phyloP scores from a whole-genome alignment of 192 early-diverging fungal genomes.

The Coemansia sp. region DNA sequence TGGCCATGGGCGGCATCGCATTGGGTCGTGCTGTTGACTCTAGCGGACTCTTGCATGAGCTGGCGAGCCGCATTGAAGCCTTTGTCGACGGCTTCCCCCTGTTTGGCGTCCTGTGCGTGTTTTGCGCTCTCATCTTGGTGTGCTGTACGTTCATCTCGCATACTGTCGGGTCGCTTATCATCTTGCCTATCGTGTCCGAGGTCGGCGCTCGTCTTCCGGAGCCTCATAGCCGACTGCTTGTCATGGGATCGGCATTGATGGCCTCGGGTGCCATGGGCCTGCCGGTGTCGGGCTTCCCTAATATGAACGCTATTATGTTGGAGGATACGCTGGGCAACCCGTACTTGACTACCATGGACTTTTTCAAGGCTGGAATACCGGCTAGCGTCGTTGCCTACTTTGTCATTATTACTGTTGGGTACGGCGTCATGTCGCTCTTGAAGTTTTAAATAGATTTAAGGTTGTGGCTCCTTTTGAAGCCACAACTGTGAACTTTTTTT shows the following conservation, averaged over 20 bases:
- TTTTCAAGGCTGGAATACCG: conserved; percentile 78
- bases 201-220: conserved; percentile 80
- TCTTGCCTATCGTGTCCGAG: conserved; percentile 90
- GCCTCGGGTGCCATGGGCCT: conserved; percentile 89
- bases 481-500: not conserved
- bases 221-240: conserved; percentile 73
- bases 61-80: conserved; percentile 68
- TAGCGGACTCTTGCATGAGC: conserved; percentile 76
- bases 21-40: conserved; percentile 90
- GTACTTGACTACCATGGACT: conserved; percentile 80
- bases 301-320: conserved; percentile 95
- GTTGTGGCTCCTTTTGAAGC: not conserved
- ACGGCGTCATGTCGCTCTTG: conserved; percentile 64
- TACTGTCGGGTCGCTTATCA: conserved; percentile 92
- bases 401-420: conserved; percentile 74
- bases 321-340: conserved; percentile 84
- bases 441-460: conserved; percentile 46
- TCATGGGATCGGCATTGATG: conserved; percentile 82
- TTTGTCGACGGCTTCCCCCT: conserved; percentile 64
- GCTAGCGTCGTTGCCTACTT: conserved; percentile 69
- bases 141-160: conserved; percentile 93
- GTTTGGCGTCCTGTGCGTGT: conserved; percentile 71
- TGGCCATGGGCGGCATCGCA: conserved; percentile 95
- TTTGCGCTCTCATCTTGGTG: conserved; percentile 76
- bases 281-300: conserved; percentile 93